Base-by-base conservation (phyloP, 139 green algal species). In the Micractinium conductrix region DNA sequence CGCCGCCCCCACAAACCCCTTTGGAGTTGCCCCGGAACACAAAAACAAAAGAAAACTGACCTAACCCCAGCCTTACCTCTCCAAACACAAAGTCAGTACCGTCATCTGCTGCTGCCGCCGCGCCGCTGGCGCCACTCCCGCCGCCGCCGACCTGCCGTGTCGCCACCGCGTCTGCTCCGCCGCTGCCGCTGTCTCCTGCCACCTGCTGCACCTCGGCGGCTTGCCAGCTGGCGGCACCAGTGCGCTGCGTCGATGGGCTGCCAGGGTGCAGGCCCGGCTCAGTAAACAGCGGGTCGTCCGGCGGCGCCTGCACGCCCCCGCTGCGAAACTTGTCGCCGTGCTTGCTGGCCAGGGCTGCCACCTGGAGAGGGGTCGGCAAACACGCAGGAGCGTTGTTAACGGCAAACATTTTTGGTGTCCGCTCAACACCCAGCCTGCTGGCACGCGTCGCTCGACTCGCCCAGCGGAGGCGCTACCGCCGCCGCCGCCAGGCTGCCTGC, bases 181-280 rank as follows among this genome's bases (percentile, higher is more conserved):
- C 28, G 42, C 28, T 1, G 9, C n/a, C 28, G 33, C 35, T 28
- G 65, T 0, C 33, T 12, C 28, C 12, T 16, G 1, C 60, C n/a
- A 22, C 28, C 65, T 72, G 65, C 7, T 30, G 4, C 17, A 17
- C n/a, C 3, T 16, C 4, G 33, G 33, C 22, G 1, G 0, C 1
- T 4, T 38, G 14, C 6, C 16, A 4, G 10, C 38, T 53, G 38
- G 1, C 30, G 22, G 14, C 22, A 4, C 22, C 33, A 26, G 22
- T 48, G 38, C 38, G n/a, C 21, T 50, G 68, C 17, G 2, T 19
- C 38, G 17, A 28, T 9, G 44, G 71, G 71, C 71, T 70, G 74
- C 74, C 74, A 14, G 74, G 74, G 50, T 81, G 74, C 74, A 81
- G 74, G 0, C 74, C 74, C 0, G 50, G 28, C 2, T 81, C 22